A percentile compares a stretch with the other conserved stretches of the same genome.
Evolutionary conservation across 106 monocot species (phyloP).

Genomic region (Ottelia alismoides): DNA sequence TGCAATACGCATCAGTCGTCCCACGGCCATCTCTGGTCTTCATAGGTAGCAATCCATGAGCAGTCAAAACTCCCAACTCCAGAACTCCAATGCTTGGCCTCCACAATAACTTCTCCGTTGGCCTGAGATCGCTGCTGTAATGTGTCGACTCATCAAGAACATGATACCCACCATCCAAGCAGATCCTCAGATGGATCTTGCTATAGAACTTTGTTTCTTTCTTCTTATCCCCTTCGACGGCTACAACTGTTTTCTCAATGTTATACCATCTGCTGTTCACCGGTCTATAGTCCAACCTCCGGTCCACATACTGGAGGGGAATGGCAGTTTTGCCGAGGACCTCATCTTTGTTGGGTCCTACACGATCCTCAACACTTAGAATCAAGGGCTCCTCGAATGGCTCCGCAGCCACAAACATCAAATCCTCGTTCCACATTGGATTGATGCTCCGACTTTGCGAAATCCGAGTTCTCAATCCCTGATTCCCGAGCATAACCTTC

Average conservation of each 20-base stretch:
- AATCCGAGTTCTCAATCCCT: slow-evolving; percentile 9
- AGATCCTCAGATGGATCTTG: slow-evolving; percentile 18
- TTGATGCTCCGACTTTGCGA: slow-evolving; percentile 13
- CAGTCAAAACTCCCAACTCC: slow-evolving; percentile 16
- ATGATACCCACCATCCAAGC: slow-evolving; percentile 21
- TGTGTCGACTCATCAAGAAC: slow-evolving; percentile 20
- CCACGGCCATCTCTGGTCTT: slow-evolving; percentile 25
- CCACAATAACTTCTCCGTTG: slow-evolving; percentile 16
- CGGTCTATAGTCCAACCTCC: slow-evolving; percentile 10
- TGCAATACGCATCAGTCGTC: slow-evolving; percentile 20
- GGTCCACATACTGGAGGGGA: slow-evolving; percentile 6
- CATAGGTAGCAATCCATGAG: slow-evolving; percentile 17
- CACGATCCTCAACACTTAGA: slow-evolving; percentile 15
- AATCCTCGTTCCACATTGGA: slow-evolving; percentile 24
- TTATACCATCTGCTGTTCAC: slow-evolving; percentile 11
- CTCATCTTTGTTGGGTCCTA: slow-evolving; percentile 14
- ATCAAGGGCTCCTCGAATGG: slow-evolving; percentile 19
- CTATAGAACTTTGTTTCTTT: slow-evolving; percentile 14
- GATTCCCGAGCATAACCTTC: slow-evolving; percentile 18
- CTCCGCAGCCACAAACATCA: slow-evolving; percentile 23
- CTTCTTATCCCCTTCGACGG: slow-evolving; percentile 13
- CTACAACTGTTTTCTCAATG: slow-evolving; percentile 6
- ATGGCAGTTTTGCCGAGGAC: slow-evolving; percentile 12
- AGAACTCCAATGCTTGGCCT: slow-evolving; percentile 18
- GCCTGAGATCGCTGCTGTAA: slow-evolving; percentile 21